Base-by-base conservation (phyloP, 257 asterid genomes). In the Solanum sejunctum region DNA sequence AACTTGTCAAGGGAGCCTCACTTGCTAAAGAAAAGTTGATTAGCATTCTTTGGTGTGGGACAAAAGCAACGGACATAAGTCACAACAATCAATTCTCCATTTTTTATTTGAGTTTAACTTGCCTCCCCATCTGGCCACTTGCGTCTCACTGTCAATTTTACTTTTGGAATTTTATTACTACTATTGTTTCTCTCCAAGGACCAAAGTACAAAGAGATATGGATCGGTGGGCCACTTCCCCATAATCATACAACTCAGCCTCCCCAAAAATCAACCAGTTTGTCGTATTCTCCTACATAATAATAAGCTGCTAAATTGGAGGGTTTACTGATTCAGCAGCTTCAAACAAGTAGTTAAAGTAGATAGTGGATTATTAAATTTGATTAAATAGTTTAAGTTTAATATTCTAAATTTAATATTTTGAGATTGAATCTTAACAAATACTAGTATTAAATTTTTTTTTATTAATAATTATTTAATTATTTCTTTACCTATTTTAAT, bases 21-120 rank as follows among this genome's bases (percentile, higher is more conserved):
- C 36, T 32, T 32, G 36, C 36, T 32, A 32, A 32, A 32, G 36
- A 2, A 32, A 32, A 32, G 36, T 36, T 36, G 6, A 3, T 36
- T 36, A 36, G 41, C 41, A 36, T 36, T 36, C 41, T 36, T 36
- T 36, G 41, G 41, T 0, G 41, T 36, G 92, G 92, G 91, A 89
- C 18, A 41, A 49, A 80, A 32, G 13, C 77, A 21, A 79, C 73
- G 21, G 8, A 67, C 73, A 11, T n/a, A 20, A 70, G 12, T 54
- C 73, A 11, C 32, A 12, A 70, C 23, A 39, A 36, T 18, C 23
- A 36, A 36, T 15, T 39, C 0, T 36, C 5, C 28, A 28, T 66
- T 7, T 5, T 12, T 63, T 66, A 36, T 66, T 36, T 39, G 26
- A 69, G 78, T 69, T 69, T 69, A 51, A 69, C 16, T 69, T 39